These are phyloP conservation scores for Penicillium bovifimosum DNA, from an alignment of 495 filamentous ascomycete genomes.

Conservation along the genomic window DNA sequence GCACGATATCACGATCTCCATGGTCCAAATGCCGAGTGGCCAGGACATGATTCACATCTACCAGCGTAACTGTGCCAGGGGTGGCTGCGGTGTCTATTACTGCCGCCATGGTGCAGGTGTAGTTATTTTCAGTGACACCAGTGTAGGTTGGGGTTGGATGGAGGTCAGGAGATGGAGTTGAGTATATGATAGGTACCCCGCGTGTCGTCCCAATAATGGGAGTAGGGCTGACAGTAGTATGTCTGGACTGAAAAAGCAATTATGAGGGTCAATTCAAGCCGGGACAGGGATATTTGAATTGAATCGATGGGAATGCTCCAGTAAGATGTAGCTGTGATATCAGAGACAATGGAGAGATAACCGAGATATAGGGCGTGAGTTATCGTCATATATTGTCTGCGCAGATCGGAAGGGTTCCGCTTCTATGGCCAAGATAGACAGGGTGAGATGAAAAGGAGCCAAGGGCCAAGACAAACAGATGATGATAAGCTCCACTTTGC, in stretches of 20 bases:
- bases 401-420: too few relatives aligned
- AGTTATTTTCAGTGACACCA: neutral
- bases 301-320: too few relatives aligned
- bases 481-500: neutral
- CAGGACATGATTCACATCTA: conserved; percentile 48
- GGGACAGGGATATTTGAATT: neutral
- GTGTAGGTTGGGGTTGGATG: neutral
- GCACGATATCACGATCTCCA: conserved; percentile 47
- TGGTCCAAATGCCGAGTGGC: conserved; percentile 36
- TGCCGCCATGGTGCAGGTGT: conserved; percentile 22
- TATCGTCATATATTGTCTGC: too few relatives aligned
- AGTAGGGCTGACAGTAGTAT: neutral
- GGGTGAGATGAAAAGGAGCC: too few relatives aligned
- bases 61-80: conserved; percentile 51
- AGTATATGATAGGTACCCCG: neutral
- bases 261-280: neutral
- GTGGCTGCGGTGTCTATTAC: conserved; percentile 38
- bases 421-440: too few relatives aligned
- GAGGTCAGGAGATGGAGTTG: neutral
- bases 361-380: too few relatives aligned
- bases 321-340: too few relatives aligned
- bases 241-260: neutral
- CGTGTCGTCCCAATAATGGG: neutral
- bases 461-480: neutral
- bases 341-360: too few relatives aligned